phyloP scores from a whole-genome alignment of 495 filamentous ascomycete genomes.

The Xylaria curta region DNA sequence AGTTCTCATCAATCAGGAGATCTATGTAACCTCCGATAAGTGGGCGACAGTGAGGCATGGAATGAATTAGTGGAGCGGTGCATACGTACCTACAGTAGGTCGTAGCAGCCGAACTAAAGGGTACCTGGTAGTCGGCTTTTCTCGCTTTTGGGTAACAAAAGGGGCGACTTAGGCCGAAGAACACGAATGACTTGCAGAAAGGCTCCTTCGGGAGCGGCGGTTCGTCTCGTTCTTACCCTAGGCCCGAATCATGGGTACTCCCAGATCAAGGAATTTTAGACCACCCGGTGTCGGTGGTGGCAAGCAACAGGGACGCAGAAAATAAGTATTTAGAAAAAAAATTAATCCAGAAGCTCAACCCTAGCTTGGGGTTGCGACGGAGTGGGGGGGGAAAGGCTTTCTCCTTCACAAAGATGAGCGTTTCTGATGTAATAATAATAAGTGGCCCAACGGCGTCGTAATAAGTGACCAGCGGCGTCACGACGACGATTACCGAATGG shows the following conservation, averaged over 20 bases:
- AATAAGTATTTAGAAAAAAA: not conserved
- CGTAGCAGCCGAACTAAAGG: not conserved
- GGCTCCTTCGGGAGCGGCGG: not conserved
- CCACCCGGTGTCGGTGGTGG: conserved; percentile 21
- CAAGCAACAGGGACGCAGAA: not conserved
- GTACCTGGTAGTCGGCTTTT: not conserved
- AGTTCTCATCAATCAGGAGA: conserved; percentile 3
- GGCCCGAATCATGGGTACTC: conserved; percentile 11
- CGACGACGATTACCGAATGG: not conserved
- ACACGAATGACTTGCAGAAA: not conserved
- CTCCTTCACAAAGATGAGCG: not conserved
- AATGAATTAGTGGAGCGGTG: not conserved
- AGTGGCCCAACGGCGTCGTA: not conserved
- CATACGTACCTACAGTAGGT: not conserved
- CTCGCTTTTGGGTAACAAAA: not conserved
- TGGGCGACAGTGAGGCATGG: not conserved
- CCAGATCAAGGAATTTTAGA: not conserved
- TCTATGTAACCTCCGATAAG: conserved; percentile 3
- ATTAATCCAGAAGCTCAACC: not conserved
- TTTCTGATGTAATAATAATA: conserved; percentile 5
- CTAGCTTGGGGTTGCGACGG: not conserved
- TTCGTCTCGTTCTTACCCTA: not conserved
- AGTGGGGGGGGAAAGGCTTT: not conserved
- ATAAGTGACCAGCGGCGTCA: not conserved
- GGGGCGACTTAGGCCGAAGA: conserved; percentile 9